These are phyloP conservation scores for Phytophthora gonapodyides DNA, from an alignment of 352 stramenopile species.

Conservation along the genomic window DNA sequence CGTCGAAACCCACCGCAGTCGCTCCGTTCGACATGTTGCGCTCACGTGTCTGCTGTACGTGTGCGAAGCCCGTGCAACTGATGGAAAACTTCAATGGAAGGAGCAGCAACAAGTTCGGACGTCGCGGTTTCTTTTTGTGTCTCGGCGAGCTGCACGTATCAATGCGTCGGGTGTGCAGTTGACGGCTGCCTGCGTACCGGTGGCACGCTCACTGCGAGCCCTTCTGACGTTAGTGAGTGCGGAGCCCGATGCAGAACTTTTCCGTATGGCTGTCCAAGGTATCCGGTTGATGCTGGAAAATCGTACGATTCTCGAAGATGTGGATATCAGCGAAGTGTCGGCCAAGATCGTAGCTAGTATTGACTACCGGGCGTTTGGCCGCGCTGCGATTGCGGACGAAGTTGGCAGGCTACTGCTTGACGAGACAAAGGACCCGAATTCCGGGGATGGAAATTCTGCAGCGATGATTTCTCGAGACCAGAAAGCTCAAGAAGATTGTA, in stretches of 20 bases:
- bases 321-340: constrained; percentile 84
- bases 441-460: constrained; percentile 7
- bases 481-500: constrained; percentile 18
- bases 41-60: constrained; percentile 73
- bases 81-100: constrained; percentile 73
- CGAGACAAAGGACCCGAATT: constrained; percentile 10
- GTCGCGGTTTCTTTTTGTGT: constrained; percentile 81
- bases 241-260: constrained; percentile 65
- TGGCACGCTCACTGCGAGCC: constrained; percentile 62
- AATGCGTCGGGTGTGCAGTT: constrained; percentile 27
- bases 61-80: constrained; percentile 61
- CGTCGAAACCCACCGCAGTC: constrained; percentile 70
- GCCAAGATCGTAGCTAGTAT: constrained; percentile 84
- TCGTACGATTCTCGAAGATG: constrained; percentile 72
- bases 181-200: constrained; percentile 57
- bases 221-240: constrained; percentile 79
- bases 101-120: constrained; percentile 62
- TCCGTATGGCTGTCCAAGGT: constrained; percentile 76
- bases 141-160: constrained; percentile 42
- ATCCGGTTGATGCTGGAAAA: constrained; percentile 83
- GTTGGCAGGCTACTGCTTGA: constrained; percentile 40
- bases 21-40: constrained; percentile 60
- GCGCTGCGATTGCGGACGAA: constrained; percentile 71
- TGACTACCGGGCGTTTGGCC: constrained; percentile 82
- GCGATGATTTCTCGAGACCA: constrained; percentile 17